Conservation (phyloP, 805 yeast genomes). For the Millerozyma miso region DNA sequence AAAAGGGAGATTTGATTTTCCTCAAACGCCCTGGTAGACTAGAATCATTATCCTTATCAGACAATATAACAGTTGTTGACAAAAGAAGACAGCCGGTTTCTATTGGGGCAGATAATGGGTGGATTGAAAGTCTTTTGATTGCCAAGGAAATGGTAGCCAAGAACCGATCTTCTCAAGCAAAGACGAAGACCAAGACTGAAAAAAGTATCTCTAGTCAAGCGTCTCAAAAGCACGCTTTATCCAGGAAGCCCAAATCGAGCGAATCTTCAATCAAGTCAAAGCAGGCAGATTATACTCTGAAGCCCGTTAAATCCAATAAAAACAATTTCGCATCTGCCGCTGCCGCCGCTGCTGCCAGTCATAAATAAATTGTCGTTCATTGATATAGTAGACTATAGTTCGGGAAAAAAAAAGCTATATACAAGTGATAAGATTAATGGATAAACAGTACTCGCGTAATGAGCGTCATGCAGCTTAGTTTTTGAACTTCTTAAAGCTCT, state of each 20-base stretch:
- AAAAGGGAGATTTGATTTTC: constrained; percentile 53
- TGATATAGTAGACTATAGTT: not conserved
- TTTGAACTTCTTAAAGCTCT: constrained; percentile 14
- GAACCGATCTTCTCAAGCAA: constrained; percentile 9
- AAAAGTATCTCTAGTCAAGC: constrained; percentile 8
- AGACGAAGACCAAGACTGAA: constrained; percentile 10
- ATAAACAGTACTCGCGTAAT: not conserved
- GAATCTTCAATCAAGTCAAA: not conserved
- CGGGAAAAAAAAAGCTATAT: not conserved
- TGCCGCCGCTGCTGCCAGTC: constrained; percentile 38
- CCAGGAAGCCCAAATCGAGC: constrained; percentile 4
- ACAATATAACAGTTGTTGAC: constrained; percentile 26
- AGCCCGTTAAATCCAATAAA: constrained; percentile 2
- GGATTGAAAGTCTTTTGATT: constrained; percentile 68
- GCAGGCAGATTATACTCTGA: not conserved
- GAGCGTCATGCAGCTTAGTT: not conserved
- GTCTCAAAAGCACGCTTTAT: constrained; percentile 1
- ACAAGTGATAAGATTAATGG: not conserved
- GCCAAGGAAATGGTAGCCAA: constrained; percentile 51
- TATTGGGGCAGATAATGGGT: constrained; percentile 48
- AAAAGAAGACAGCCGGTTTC: constrained; percentile 30
- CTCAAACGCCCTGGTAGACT: constrained; percentile 35
- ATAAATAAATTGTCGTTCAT: constrained; percentile 14
- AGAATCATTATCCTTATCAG: constrained; percentile 27
- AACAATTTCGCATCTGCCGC: constrained; percentile 44